Percentiles rank a stretch among this genome's conserved stretches.
These are phyloP conservation scores for Teratosphaeria gauchensis DNA, from an alignment of 2,329 filamentous ascomycete genomes.

Conservation along the genomic window DNA sequence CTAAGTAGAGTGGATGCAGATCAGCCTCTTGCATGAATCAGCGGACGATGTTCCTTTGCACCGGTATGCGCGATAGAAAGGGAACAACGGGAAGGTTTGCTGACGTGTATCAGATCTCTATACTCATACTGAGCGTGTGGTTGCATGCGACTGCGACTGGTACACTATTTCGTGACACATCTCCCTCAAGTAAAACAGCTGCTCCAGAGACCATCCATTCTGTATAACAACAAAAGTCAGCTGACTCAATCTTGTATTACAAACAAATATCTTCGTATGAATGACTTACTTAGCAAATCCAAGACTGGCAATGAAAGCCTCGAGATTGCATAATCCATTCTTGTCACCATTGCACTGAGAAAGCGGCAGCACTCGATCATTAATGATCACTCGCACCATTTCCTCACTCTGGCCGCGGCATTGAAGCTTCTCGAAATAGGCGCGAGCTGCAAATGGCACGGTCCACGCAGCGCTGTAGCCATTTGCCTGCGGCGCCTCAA, in stretches of 20 bases:
- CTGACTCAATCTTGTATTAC: background rate
- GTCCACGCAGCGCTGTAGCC: slow-evolving; percentile 70
- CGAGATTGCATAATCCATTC: slow-evolving; percentile 60
- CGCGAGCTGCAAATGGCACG: slow-evolving; percentile 69
- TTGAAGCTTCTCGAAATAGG: slow-evolving; percentile 80
- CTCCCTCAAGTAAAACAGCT: background rate
- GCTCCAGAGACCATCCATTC: background rate
- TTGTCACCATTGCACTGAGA: slow-evolving; percentile 60
- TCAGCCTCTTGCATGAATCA: no score
- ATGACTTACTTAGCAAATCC: slow-evolving; percentile 51
- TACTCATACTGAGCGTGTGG: background rate
- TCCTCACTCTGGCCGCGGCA: slow-evolving; percentile 56
- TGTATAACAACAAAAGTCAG: background rate
- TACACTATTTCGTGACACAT: background rate
- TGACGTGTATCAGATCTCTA: background rate
- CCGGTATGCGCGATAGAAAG: no score
- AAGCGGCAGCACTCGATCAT: slow-evolving; percentile 70
- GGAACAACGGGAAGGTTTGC: no score
- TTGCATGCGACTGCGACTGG: background rate
- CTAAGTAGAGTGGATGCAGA: no score
- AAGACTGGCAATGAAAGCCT: slow-evolving; percentile 63
- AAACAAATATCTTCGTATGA: background rate
- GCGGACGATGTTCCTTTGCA: background rate
- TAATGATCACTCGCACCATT: slow-evolving; percentile 68
- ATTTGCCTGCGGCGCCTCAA: slow-evolving; percentile 43